Conservation (phyloP, 2,329 filamentous ascomycete species). For the Sporothrix humicola region DNA sequence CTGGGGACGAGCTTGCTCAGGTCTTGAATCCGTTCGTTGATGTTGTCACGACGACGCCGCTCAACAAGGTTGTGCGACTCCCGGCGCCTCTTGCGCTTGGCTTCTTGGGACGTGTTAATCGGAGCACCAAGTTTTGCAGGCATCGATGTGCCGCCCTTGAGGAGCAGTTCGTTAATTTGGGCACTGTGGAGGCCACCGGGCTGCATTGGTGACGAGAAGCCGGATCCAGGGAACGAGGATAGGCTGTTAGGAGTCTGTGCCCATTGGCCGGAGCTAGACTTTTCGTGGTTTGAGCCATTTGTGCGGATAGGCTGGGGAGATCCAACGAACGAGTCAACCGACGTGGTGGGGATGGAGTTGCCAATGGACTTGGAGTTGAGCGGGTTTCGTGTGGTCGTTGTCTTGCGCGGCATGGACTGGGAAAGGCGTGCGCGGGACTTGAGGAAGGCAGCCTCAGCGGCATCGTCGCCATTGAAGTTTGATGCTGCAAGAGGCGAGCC, state of each 20-base stretch:
- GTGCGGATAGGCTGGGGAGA: constrained; percentile 76
- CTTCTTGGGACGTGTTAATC: constrained; percentile 77
- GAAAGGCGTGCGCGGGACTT: constrained; percentile 62
- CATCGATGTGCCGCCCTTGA: constrained; percentile 86
- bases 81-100: constrained; percentile 86
- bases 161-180: constrained; percentile 87
- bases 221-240: constrained; percentile 86
- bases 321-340: constrained; percentile 71
- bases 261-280: constrained; percentile 87
- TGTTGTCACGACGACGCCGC: constrained; percentile 92
- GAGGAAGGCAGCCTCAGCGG: constrained; percentile 61
- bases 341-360: constrained; percentile 70
- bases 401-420: constrained; percentile 72
- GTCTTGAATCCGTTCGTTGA: constrained; percentile 98
- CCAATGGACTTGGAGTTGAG: constrained; percentile 83
- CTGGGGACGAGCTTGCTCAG: constrained; percentile 89
- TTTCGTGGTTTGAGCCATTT: constrained; percentile 70
- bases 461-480: constrained; percentile 55
- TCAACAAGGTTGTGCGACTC: constrained; percentile 98
- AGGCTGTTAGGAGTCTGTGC: constrained; percentile 84
- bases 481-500: constrained; percentile 57
- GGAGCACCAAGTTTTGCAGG: constrained; percentile 76
- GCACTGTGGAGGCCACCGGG: constrained; percentile 66
- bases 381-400: constrained; percentile 76
- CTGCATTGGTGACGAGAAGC: constrained; percentile 81